Conservation (phyloP, 495 filamentous ascomycete genomes). For the Friedmanniomyces endolithicus region DNA sequence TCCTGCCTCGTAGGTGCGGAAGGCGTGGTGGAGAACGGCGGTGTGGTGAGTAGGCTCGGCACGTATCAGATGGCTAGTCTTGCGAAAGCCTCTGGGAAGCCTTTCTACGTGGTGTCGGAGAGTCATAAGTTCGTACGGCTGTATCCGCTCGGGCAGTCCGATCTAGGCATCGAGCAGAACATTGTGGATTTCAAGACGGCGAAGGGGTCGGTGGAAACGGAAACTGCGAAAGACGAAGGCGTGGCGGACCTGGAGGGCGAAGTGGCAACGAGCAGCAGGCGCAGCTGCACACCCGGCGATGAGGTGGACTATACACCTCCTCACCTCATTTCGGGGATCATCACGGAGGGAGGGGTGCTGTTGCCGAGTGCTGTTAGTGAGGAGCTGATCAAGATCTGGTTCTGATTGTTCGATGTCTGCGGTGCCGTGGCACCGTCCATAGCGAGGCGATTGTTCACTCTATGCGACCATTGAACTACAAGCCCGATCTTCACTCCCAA, state of each 20-base stretch:
- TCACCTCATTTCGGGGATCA: conserved; percentile 64
- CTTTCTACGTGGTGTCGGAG: conserved; percentile 85
- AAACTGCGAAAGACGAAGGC: conserved; percentile 19
- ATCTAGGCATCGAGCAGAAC: conserved; percentile 61
- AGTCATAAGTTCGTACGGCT: conserved; percentile 88
- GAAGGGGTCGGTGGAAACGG: conserved; percentile 26
- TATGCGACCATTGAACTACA: too few species aligned
- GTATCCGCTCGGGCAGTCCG: conserved; percentile 66
- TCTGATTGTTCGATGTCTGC: conserved; percentile 28
- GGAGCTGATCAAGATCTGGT: conserved; percentile 68
- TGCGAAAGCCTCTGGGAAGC: conserved; percentile 62
- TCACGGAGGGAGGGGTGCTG: conserved; percentile 63
- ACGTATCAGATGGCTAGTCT: conserved; percentile 82
- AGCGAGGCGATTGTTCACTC: too few species aligned
- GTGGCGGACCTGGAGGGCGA: conserved; percentile 17
- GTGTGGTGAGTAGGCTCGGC: conserved; percentile 78
- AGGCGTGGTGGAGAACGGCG: conserved; percentile 85
- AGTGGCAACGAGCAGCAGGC: conserved; percentile 8
- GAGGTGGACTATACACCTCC: conserved; percentile 83
- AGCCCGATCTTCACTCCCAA: too few species aligned
- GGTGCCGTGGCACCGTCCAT: too few species aligned
- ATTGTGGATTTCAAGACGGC: conserved; percentile 53
- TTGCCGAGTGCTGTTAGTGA: conserved; percentile 67
- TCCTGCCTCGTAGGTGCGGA: conserved; percentile 88
- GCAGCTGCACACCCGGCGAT: conserved; percentile 28